Percentiles rank a stretch among this genome's conserved stretches.
These are phyloP conservation scores for Gigaspora rosea DNA, from an alignment of 192 early-diverging fungal species.

Conservation along the genomic window DNA sequence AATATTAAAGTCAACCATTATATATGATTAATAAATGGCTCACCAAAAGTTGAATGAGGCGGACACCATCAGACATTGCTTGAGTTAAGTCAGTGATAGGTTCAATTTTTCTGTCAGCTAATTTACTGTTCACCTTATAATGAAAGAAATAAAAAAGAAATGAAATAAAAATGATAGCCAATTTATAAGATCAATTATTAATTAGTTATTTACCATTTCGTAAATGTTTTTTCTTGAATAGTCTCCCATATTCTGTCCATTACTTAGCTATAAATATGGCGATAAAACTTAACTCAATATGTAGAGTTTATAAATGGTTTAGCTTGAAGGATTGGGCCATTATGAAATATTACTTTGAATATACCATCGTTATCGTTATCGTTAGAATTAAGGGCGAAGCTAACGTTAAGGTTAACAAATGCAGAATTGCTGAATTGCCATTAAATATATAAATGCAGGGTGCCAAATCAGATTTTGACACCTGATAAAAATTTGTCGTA, in stretches of 20 bases:
- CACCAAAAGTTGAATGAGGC: constrained; percentile 60
- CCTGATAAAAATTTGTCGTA: too few relatives aligned
- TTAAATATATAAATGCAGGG: too few relatives aligned
- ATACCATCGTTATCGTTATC: too few relatives aligned
- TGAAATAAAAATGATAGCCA: background rate
- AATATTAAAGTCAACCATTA: background rate
- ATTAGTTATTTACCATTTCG: constrained; percentile 18
- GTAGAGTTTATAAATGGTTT: background rate
- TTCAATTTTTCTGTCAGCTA: constrained; percentile 53
- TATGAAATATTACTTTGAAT: background rate
- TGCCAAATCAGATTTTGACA: too few relatives aligned
- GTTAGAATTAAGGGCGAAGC: too few relatives aligned
- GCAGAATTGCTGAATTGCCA: too few relatives aligned
- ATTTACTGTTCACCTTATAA: constrained; percentile 76
- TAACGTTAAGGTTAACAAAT: too few relatives aligned
- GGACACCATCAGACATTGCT: constrained; percentile 56
- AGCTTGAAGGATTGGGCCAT: constrained; percentile 24
- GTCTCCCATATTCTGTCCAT: constrained; percentile 84
- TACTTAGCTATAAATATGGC: constrained; percentile 42
- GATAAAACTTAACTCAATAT: background rate
- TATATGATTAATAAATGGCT: constrained; percentile 21
- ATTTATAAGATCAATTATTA: background rate
- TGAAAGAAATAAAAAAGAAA: too few relatives aligned
- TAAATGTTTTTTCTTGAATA: constrained; percentile 90
- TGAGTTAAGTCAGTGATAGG: constrained; percentile 43